Base-by-base conservation (phyloP, 2,329 filamentous ascomycete species). In the Cercospora janseana region DNA sequence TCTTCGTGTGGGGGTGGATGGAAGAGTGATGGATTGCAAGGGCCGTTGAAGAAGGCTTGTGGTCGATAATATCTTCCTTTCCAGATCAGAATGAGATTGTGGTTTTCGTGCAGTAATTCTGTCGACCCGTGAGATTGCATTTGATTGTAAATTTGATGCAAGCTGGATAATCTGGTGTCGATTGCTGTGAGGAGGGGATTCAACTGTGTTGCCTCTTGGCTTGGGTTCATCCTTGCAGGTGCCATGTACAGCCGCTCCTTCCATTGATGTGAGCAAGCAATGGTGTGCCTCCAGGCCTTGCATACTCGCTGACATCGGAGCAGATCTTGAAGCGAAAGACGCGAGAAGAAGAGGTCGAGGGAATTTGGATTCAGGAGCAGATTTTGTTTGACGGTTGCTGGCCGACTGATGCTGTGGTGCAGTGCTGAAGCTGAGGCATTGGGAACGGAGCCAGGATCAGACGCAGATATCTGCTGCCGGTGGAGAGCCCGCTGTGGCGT, bases 111-210 rank as follows among this genome's bases (percentile, higher is more conserved):
- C 8, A 29, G 6, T 3, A 45, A 20, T 6, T 16, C 18, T 9
- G 37, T 31, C 23, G 38, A 35, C 8, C 35, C 26, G 26, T 24
- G 20, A 23, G 12, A 24, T 13, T 10, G 12, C 9, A 37, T 23
- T 13, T 37, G 18, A 16, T 48, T 24, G 20, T 52, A 26, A 6
- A 52, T 21, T 13, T 38, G 31, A 28, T 52, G 50, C 7, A 48
- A 16, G 10, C 23, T 24, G 2, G 50, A 52, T 23, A 41, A 24
- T 13, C 16, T 51, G 10, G 10, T 35, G 7, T 38, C 41, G 26
- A 52, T 38, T 3, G 29, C 40, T 3, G 38, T 40, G 31, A 52
- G 45, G 18, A 52, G 40, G 6, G 50, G 45, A 12, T 52, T 52
- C 1, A 52, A 40, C 21, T 34, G 26, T 16, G 34, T n/a, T 27